Evolutionary conservation across 371 early-diverging fungal species (phyloP), one percentile per base, ranked within the genome.

Genomic region (Polyrhizophydium stewartii): DNA sequence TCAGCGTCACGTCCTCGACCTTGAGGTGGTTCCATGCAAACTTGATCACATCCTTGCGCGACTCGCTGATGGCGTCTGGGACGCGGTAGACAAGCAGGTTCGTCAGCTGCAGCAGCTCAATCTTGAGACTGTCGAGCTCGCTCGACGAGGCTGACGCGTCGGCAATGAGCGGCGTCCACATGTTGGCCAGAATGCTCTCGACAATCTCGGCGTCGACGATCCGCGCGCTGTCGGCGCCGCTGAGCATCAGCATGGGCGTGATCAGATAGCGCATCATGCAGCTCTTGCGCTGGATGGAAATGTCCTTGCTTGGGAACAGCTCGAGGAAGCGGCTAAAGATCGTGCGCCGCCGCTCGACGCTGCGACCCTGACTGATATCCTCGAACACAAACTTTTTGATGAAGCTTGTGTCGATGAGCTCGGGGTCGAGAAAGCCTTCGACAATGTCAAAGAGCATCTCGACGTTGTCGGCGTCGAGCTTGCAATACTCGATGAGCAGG

Each of bases 11-110:
- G 60, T 99, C 98, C 59, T 97, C 94, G 24, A 89, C 73, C 60
- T 92, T 90, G 46, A 92, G 72, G 62, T 90, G 89, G 51, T 85
- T 86, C 96, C 96, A 98, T 0, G 92, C 96, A 76, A 92, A 94
- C 62, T 92, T 93, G 69, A 96, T 93, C 3, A 97, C 86, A 60
- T 94, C 92, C 70, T 94, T 94, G 31, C 92, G 82, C n/a, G 82
- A 72, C 61, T 93, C 94, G 24, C 82, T 84, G 38, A 95, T 81
- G 1, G 88, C 74, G 9, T 79, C 75, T 0, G 93, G 89, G 0
- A 88, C 90, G 66, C 87, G 86, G 63, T 92, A 92, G 0, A 96
- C 86, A 35, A 97, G 81, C 60, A 95, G 83, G 1, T 93, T 85
- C 0, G 94, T 92, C 66, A 97, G 77, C 71, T 97, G 98, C 24